Conservation (phyloP, 1,139 yeast genomes). For the Sugiyamaella sp. region DNA sequence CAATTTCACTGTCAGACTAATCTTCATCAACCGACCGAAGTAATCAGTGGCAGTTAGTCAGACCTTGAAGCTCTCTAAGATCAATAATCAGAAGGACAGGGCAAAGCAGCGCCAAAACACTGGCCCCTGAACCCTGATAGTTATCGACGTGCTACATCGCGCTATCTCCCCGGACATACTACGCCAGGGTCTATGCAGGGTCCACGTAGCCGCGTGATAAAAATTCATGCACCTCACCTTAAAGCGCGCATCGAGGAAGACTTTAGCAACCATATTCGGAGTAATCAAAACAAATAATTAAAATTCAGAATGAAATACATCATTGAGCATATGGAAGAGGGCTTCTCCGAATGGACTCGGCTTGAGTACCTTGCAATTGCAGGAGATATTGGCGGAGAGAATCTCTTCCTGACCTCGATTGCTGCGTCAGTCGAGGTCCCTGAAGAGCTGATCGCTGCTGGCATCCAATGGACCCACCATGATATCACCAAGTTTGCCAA, state of each 20-base stretch:
- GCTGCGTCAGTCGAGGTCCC: constrained; percentile 66
- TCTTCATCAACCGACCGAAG: too few relatives aligned
- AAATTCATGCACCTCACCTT: constrained; percentile 12
- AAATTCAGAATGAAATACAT: constrained; percentile 59
- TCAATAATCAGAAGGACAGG: too few relatives aligned
- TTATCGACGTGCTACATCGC: too few relatives aligned
- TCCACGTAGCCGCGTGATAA: constrained; percentile 7
- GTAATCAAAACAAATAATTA: not conserved
- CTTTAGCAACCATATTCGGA: not conserved
- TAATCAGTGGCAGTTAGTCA: too few relatives aligned
- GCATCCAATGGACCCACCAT: constrained; percentile 79
- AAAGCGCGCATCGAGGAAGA: too few relatives aligned
- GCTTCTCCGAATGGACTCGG: constrained; percentile 94
- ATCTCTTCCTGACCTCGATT: constrained; percentile 76
- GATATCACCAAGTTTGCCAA: constrained; percentile 59
- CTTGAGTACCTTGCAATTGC: constrained; percentile 85
- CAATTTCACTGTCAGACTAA: too few relatives aligned
- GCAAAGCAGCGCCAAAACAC: too few relatives aligned
- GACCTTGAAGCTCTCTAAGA: too few relatives aligned
- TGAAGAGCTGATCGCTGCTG: constrained; percentile 55
- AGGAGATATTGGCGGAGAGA: constrained; percentile 75
- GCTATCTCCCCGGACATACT: too few relatives aligned
- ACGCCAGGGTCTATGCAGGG: constrained; percentile 11
- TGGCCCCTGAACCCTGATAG: too few relatives aligned
- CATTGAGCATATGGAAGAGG: constrained; percentile 97